Conservation (phyloP, 2,329 filamentous ascomycete genomes). For the Verticillium nonalfalfae region DNA sequence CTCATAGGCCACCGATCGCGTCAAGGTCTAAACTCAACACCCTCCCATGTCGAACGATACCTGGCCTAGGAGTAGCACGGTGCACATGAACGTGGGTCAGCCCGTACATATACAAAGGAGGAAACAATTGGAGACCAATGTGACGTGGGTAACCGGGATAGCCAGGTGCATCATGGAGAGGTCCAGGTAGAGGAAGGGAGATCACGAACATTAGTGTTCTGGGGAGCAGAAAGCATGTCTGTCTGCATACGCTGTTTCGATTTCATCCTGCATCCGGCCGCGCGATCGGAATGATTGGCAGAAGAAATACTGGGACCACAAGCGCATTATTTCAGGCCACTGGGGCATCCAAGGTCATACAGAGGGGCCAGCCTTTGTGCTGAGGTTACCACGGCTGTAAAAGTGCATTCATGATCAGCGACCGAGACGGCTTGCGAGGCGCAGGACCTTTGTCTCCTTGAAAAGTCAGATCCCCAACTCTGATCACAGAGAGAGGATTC, state of each 20-base stretch:
- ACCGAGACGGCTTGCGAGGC: no score
- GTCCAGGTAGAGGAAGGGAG: background rate
- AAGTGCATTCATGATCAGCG: no score
- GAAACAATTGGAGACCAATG: background rate
- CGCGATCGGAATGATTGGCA: constrained; percentile 1
- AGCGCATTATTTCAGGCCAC: background rate
- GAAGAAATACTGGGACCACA: background rate
- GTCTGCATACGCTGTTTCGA: background rate
- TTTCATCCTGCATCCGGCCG: background rate
- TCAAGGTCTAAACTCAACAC: background rate
- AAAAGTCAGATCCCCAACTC: no score
- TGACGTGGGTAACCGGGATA: background rate
- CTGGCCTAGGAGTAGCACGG: background rate
- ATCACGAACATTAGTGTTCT: background rate
- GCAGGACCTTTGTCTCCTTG: no score
- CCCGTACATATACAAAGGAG: background rate
- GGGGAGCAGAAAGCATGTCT: background rate
- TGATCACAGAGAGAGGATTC: background rate
- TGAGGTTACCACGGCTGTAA: no score
- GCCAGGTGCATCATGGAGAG: background rate
- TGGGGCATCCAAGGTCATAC: background rate
- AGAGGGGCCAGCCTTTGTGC: background rate
- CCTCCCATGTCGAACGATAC: background rate
- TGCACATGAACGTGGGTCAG: background rate
- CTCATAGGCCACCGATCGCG: background rate